Evolutionary conservation across 371 early-diverging fungal species (phyloP), one percentile per base, ranked within the genome.

Genomic region (Rhizopus delemar): DNA sequence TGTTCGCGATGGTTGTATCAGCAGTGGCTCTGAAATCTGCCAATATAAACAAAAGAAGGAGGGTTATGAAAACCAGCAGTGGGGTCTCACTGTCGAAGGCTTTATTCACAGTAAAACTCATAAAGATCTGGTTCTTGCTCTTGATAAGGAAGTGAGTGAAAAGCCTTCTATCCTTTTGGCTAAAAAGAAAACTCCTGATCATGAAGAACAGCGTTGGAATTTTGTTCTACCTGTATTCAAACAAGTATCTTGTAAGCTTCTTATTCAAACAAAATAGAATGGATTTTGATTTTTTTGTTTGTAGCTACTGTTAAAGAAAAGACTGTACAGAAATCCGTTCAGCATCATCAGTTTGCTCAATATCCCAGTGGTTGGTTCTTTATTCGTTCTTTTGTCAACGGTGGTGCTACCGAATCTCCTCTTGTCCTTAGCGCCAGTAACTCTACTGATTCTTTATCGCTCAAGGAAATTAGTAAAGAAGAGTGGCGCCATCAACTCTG

Each of bases 1-100:
- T 55, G 72, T 84, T 54, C 74, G 74, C 48, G 85, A 83, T 59
- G 83, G 85, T 80, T 56, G 61, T n/a, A 60, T 78, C 28, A 51
- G 35, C 11, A 51, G 31, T 41, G 74, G 74, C 12, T 59, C 78
- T 46, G 59, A 67, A 22, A 45, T 78, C 31, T 75, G 75, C 29
- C 78, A 78, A 31, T 78, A 75, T 53, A 71, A 71, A 8, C 68
- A 69, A 61, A 78, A 78, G 65, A 65, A 62, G 22, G 60, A 62
- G 29, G 60, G 66, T 31, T 60, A 48, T 35, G 69, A 69, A 15
- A 78, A 78, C 41, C 78, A 78, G 51, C 63, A 67, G 41, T 78
- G 78, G 78, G 75, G 62, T 28, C 64, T 75, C n/a, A 62, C 71
- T 13, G 51, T 55, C n/a, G 78, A 78, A 56, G 78, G 78, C 0